Evolutionary conservation across 2,329 filamentous ascomycete species (phyloP), one percentile per base, ranked within the genome.

Genomic region (Hymenoscyphus fructigenus): DNA sequence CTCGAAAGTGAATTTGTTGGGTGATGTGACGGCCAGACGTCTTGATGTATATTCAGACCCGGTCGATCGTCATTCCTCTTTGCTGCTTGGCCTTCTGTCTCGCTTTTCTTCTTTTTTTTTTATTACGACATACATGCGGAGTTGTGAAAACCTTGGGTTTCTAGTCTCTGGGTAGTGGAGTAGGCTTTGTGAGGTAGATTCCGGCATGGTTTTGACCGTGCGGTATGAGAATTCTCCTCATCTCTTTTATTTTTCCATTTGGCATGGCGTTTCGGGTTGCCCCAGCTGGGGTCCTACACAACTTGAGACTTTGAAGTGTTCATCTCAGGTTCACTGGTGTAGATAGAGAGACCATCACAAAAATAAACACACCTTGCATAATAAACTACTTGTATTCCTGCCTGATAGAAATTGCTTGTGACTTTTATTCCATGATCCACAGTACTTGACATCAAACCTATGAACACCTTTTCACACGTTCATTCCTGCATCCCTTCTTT

Each of bases 161-260:
- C 26, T 10, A 57, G 26, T 29, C 53, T 29, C 53, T 57, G 53
- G 53, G 53, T 57, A 34, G 53, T 57, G 26, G 26, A 53, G 47
- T 53, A 6, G 14, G 15, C 10, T 28, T 32, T 17, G 50, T 32
- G 10, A n/a, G 47, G 26, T n/a, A 23, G 53, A 57, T 23, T 57
- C 53, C 26, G 53, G 53, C n/a, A 23, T 50, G 20, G 44, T 23
- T 36, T 36, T 50, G 20, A 12, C 44, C 44, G 23, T 50, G 7
- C 44, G 9, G 9, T 50, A 50, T 1, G 44, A 2, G n/a, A n/a
- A n/a, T n/a, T 50, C 20, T 53, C 26, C 23, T 34, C n/a, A n/a
- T 63, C 58, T 64, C 57, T 50, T 17, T 63, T 59, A 59, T 44
- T 55, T 29, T 36, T 65, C 26, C 28, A 61, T 34, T 34, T 57